These are phyloP conservation scores for Phlyctochytrium planicorne DNA, from an alignment of 192 early-diverging fungal species.

Conservation along the genomic window DNA sequence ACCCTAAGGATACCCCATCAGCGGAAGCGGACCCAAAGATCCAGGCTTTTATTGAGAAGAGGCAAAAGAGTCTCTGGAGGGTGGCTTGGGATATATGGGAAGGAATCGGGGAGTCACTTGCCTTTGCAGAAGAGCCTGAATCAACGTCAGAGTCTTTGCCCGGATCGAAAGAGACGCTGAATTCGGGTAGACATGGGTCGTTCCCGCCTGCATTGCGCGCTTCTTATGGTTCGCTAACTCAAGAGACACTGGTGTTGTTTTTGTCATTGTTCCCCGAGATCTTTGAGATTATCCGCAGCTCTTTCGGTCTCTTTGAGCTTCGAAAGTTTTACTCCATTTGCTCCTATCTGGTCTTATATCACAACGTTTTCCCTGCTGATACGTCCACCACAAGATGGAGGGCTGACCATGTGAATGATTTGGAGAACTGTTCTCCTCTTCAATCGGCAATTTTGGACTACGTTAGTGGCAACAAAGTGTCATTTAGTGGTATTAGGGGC, in stretches of 20 bases:
- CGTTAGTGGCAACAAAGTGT: slow-evolving; percentile 37
- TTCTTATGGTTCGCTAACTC: slow-evolving; percentile 59
- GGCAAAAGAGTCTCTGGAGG: slow-evolving; percentile 53
- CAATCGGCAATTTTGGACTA: slow-evolving; percentile 70
- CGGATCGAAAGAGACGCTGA: slow-evolving; percentile 7
- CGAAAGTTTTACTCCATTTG: slow-evolving; percentile 48
- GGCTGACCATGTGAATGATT: slow-evolving; percentile 44
- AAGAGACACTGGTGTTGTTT: slow-evolving; percentile 70
- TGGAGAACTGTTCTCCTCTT: slow-evolving; percentile 62
- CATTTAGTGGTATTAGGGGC: slow-evolving; percentile 25
- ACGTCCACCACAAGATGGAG: slow-evolving; percentile 34
- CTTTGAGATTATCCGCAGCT: slow-evolving; percentile 51
- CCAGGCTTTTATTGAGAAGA: slow-evolving; percentile 22
- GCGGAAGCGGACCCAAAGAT: slow-evolving; percentile 16
- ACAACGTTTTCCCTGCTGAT: slow-evolving; percentile 55
- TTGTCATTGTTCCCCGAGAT: slow-evolving; percentile 63
- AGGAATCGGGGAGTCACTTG: slow-evolving; percentile 67
- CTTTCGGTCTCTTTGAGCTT: slow-evolving; percentile 58
- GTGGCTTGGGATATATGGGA: slow-evolving; percentile 70
- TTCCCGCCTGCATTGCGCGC: slow-evolving; percentile 20
- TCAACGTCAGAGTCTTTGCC: neutral
- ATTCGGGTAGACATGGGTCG: slow-evolving; percentile 20
- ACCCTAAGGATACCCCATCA: slow-evolving; percentile 34
- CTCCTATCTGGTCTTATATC: slow-evolving; percentile 59
- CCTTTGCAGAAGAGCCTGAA: slow-evolving; percentile 37